Evolutionary conservation across 2,329 filamentous ascomycete genomes (phyloP), one percentile per base, ranked within the genome.

Genomic region (Zelopaecilomyces penicillatus): DNA sequence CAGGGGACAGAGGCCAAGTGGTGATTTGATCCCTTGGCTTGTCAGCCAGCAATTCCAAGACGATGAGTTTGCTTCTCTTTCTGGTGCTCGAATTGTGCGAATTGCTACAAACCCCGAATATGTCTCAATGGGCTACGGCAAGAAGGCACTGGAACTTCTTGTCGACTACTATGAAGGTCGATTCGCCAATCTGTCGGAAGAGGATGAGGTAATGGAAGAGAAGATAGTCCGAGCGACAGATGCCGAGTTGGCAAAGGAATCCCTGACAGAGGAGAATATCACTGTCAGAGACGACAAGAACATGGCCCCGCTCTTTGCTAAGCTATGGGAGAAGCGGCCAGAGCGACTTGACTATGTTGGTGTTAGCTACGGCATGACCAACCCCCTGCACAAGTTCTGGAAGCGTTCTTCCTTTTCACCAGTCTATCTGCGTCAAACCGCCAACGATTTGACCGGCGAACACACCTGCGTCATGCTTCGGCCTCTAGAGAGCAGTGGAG

Each of bases 41-140:
- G 87, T 98, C 50, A 95, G 88, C 62, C 90, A 97, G 62, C 93
- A 98, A 62, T 98, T 95, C 70, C 93, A 97, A 60, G 93, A 98
- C 57, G 88, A 95, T 53, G 89, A 96, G 53, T 98, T 98, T 61
- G 93, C 91, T 9, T 83, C 86, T 35, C 75, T 98, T 1, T 97
- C 91, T 10, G 94, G 93, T 45, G 93, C 91, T 31, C 81, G 93
- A 49, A 71, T 98, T 39, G 91, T 98, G 11, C 82, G 93, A 40
- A 97, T 98, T 57, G 93, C 94, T 19, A 96, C 93, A 1, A 95
- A 96, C 61, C 93, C 94, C 0, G 90, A 97, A 54, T 96, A 95
- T 56, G 74, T 85, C 42, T 80, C 76, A 39, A 95, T 94, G 87
- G 93, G 94, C 27, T 98, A 98, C 60, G 93, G 93, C 11, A 85